Evolutionary conservation across 1,139 yeast species (phyloP).

Genomic region (Spathaspora sp.): DNA sequence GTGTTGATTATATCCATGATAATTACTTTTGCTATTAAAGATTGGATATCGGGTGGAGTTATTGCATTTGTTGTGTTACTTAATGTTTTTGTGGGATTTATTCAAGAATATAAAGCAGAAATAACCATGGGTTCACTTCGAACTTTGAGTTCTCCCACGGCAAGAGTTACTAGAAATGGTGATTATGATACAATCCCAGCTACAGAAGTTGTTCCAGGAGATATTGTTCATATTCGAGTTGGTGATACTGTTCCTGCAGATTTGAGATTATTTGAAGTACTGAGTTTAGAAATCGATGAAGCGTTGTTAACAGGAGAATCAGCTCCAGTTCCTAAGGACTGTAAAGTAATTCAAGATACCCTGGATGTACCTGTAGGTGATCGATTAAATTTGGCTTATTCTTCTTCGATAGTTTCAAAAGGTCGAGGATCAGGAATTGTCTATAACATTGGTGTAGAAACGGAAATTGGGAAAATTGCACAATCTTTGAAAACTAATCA

Average conservation of each 20-base stretch:
- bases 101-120: conserved; percentile 74
- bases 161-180: conserved; percentile 67
- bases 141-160: conserved; percentile 70
- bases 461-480: conserved; percentile 81
- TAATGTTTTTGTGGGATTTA: conserved; percentile 67
- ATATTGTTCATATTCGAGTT: conserved; percentile 60
- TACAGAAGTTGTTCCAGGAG: conserved; percentile 77
- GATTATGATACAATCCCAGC: conserved; percentile 59
- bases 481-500: conserved; percentile 45
- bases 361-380: conserved; percentile 65
- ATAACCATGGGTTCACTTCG: conserved; percentile 78
- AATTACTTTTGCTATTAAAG: conserved; percentile 71
- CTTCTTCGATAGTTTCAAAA: conserved; percentile 70
- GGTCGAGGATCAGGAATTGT: conserved; percentile 77
- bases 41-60: conserved; percentile 85
- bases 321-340: conserved; percentile 65
- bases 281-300: conserved; percentile 78
- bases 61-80: conserved; percentile 68
- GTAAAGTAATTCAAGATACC: conserved; percentile 34
- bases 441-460: conserved; percentile 62
- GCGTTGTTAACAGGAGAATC: conserved; percentile 83
- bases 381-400: conserved; percentile 68
- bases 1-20: conserved; percentile 74
- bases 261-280: conserved; percentile 55
- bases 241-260: conserved; percentile 87